Conservation (phyloP, 1,284 basidiomycete genomes). For the Trametes pubescens region DNA sequence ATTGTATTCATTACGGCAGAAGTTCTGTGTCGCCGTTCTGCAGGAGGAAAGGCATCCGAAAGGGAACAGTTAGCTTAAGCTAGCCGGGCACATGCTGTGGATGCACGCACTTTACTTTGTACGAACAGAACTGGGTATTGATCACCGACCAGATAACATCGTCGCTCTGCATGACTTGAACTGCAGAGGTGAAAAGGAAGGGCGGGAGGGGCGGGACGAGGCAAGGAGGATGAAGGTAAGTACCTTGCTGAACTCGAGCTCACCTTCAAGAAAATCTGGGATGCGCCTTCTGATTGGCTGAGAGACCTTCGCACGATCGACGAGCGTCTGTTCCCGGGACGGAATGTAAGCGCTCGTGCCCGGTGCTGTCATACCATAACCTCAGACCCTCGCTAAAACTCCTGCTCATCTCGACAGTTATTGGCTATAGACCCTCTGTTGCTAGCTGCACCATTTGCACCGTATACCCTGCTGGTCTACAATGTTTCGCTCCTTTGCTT, state of each 20-base stretch:
- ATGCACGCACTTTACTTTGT: slow-evolving; percentile 93
- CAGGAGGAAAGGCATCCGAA: background rate
- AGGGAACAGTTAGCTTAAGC: background rate
- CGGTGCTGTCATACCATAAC: background rate
- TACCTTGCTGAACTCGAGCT: slow-evolving; percentile 5
- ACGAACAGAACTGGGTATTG: slow-evolving; percentile 94
- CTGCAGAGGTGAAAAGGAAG: background rate
- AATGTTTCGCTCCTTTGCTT: slow-evolving; percentile 24
- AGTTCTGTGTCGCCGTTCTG: slow-evolving; percentile 94
- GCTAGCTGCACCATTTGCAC: background rate
- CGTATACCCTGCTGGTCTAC: background rate
- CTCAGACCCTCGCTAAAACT: background rate
- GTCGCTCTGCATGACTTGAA: slow-evolving; percentile 80
- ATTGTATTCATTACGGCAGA: slow-evolving; percentile 99
- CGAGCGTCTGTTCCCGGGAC: background rate
- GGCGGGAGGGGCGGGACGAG: background rate
- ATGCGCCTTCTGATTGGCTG: slow-evolving; percentile 30
- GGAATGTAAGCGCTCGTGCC: background rate
- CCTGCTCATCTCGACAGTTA: background rate
- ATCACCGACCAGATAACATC: slow-evolving; percentile 97
- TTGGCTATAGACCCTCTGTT: background rate
- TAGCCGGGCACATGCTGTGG: background rate
- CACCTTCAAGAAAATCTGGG: slow-evolving; percentile 33
- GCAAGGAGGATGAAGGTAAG: background rate
- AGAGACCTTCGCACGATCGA: slow-evolving; percentile 17